A percentile compares a stretch with the other conserved stretches of the same genome.
Conservation (phyloP, 768 basidiomycete genomes). For the Termitomyces sp. region DNA sequence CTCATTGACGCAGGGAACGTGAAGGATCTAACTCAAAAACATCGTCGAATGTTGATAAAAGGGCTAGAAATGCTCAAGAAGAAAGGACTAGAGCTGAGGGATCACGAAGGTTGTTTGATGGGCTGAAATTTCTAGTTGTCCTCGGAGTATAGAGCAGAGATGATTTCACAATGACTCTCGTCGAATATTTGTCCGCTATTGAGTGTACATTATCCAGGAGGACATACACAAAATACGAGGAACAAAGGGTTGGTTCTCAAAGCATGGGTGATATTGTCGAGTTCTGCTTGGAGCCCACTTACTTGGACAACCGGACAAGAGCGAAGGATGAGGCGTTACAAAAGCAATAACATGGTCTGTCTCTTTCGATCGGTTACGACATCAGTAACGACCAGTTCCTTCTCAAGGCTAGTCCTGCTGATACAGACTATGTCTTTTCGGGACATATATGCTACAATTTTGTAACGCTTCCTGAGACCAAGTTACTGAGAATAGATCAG, state of each 20-base stretch:
- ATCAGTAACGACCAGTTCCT: background rate
- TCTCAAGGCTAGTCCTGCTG: background rate
- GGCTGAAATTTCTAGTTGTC: background rate
- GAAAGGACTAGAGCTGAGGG: conserved; percentile 8
- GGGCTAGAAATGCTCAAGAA: conserved; percentile 3
- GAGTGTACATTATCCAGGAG: no score
- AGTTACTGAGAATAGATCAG: background rate
- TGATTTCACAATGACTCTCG: background rate
- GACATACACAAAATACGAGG: background rate
- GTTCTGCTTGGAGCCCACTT: no score
- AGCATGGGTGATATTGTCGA: no score
- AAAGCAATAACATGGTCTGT: no score
- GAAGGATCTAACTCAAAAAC: conserved; percentile 6
- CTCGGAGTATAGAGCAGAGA: background rate
- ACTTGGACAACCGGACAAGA: no score
- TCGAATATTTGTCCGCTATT: background rate
- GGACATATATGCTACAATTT: background rate
- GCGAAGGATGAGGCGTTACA: no score
- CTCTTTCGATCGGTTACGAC: background rate
- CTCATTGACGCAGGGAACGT: conserved; percentile 11
- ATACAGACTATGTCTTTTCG: background rate
- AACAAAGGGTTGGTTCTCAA: background rate
- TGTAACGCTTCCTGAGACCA: background rate
- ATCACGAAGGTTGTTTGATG: conserved; percentile 11
- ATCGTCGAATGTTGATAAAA: conserved; percentile 1